Evolutionary conservation across 441 rosid species (phyloP).

Genomic region (Pelargonium cotyledonis): DNA sequence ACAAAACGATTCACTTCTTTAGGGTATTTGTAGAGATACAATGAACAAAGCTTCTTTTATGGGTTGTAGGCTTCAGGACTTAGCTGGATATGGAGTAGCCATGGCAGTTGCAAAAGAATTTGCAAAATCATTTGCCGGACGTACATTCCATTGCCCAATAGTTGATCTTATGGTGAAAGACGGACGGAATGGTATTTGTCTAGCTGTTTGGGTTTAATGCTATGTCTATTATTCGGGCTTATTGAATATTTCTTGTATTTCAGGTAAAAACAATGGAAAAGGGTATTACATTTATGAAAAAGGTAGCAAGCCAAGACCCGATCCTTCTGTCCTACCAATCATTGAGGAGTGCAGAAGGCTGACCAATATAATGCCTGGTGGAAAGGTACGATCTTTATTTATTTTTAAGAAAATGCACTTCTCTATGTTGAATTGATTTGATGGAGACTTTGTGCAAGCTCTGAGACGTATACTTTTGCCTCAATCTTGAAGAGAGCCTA

Average conservation of each 20-base stretch:
- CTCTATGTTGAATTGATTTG: neutral
- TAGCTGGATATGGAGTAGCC: conserved; percentile 82
- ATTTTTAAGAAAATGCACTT: neutral
- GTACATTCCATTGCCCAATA: conserved; percentile 52
- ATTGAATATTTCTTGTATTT: conserved; percentile 10
- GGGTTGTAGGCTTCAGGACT: conserved; percentile 71
- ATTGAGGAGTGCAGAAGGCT: conserved; percentile 63
- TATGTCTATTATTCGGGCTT: conserved; percentile 8
- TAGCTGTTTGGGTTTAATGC: conserved; percentile 9
- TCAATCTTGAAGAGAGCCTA: conserved; percentile 13
- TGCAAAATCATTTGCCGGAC: conserved; percentile 53
- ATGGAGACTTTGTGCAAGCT: neutral
- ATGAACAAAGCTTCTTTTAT: conserved; percentile 19
- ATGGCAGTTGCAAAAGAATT: conserved; percentile 55
- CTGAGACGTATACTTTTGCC: neutral
- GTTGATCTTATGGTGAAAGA: conserved; percentile 58
- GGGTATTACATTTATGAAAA: conserved; percentile 80
- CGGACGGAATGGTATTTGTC: conserved; percentile 68
- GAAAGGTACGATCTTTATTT: conserved; percentile 47
- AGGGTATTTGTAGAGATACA: neutral
- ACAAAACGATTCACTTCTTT: neutral
- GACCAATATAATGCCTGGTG: conserved; percentile 74
- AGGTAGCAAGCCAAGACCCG: conserved; percentile 83
- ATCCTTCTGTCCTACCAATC: conserved; percentile 56
- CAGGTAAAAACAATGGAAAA: conserved; percentile 84